Base-by-base conservation (phyloP, 176 grass and related monocot species). In the Coix lacrymajobi region DNA sequence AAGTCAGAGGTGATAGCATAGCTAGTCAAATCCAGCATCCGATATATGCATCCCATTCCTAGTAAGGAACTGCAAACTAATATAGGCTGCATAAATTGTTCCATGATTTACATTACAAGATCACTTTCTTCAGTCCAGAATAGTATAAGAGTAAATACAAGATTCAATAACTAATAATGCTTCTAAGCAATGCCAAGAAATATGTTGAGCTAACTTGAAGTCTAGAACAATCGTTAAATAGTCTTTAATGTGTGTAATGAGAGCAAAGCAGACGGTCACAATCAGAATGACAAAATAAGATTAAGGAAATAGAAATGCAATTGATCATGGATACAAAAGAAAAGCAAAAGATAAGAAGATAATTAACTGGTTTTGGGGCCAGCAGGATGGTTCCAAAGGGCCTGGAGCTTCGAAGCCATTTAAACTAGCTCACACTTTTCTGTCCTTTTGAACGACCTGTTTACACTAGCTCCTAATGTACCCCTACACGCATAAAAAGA, bases 281-380 rank as follows among this genome's bases (percentile, higher is more conserved):
- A 88, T 13, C 43, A 88, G 73, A 65, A 83, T 31, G 57, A 31
- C 1, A 69, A 63, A 54, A 25, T 12, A 58, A 79, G 24, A 65
- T 57, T 44, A 73, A 66, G 15, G 43, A 34, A 72, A 58, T 41
- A 83, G 1, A 16, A 39, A 40, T 89, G 39, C 13, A 82, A 77
- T 26, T 43, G 58, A 46, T 45, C 70, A 62, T 28, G 54, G 57
- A 62, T 64, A 45, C 17, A 79, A 14, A 38, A 73, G 24, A n/a
- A 40, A 16, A 36, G 36, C 41, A 29, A 31, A 20, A 28, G 31
- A 65, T 60, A 39, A 58, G 56, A 14, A 67, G 44, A 85, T 24
- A 56, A 45, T 84, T 81, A 81, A 95, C 90, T 98, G 66, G 95
- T 95, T 95, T 93, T 98, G 45, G 95, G 92, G 83, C 95, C 95